phyloP scores from a whole-genome alignment of 768 basidiomycete species.

The Psilocybe tampanensis region DNA sequence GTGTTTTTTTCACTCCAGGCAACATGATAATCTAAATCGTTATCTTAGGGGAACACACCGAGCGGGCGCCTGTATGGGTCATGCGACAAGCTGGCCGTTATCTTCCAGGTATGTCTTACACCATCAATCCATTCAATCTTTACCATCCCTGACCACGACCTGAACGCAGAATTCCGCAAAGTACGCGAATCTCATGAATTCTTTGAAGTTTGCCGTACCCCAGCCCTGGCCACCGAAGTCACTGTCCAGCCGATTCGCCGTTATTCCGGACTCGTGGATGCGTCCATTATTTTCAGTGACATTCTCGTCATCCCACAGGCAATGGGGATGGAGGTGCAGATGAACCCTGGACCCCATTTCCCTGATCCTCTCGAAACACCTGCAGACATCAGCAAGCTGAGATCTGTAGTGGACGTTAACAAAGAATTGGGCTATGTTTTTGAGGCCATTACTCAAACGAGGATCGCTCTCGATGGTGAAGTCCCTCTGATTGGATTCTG shows the following conservation, averaged over 20 bases:
- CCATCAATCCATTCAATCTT: constrained; percentile 2
- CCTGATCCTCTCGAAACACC: constrained; percentile 84
- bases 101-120: constrained; percentile 72
- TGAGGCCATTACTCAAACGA: constrained; percentile 85
- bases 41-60: constrained; percentile 73
- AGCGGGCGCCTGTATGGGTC: constrained; percentile 96
- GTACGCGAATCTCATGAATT: constrained; percentile 88
- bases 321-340: constrained; percentile 92
- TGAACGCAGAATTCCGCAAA: constrained; percentile 79
- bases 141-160: constrained; percentile 11
- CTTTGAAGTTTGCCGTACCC: constrained; percentile 93
- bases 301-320: constrained; percentile 98
- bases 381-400: constrained; percentile 67
- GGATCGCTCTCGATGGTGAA: constrained; percentile 78
- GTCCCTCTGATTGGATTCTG: constrained; percentile 97
- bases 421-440: constrained; percentile 91
- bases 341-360: constrained; percentile 92
- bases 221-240: constrained; percentile 84
- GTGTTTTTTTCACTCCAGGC: constrained; percentile 10
- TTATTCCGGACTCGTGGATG: constrained; percentile 86
- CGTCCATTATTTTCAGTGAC: constrained; percentile 97
- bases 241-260: constrained; percentile 94
- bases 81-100: constrained; percentile 98
- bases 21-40: neutral
- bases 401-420: constrained; percentile 69